Evolutionary conservation across 371 early-diverging fungal species (phyloP), one percentile per base, ranked within the genome.

Genomic region (Saksenaea oblongispora): DNA sequence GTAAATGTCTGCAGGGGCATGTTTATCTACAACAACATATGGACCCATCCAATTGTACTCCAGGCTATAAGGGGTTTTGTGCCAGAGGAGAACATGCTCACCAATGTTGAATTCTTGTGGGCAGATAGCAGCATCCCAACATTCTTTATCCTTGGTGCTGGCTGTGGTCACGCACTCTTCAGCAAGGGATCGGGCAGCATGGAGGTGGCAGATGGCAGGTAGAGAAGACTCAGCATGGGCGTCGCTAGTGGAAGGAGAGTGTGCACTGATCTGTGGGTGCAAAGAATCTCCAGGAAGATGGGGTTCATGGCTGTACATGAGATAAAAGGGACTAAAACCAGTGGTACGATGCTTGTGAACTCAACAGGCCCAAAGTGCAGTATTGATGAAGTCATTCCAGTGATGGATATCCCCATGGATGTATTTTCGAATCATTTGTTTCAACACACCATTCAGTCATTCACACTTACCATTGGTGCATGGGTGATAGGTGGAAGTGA

Each of bases 311-410:
- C n/a, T n/a, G n/a, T n/a, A n/a, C n/a, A n/a, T n/a, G n/a, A n/a
- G n/a, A n/a, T n/a, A 60, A 11, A 60, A 60, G 9, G 60, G 47
- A 24, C 26, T 26, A 0, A 44, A 28, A 31, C 60, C 60, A 7
- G 51, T 31, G 0, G 47, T 44, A n/a, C 17, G 26, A 34, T 60
- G 42, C 11, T 24, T 51, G 2, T 47, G 8, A 24, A 60, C 17
- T 8, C 34, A 24, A 14, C 44, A 42, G 2, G 31, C 31, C 31
- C 31, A 31, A 7, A 31, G 4, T 31, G 31, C 7, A 31, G 31
- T 31, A 31, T 69, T 28, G 0, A 64, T 35, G 28, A 64, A 69
- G 27, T 69, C 69, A 59, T 64, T 64, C 69, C 61, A 69, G 5
- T 61, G 28, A 53, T 64, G 51, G 3, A 64, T 58, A 1, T 56